Base-by-base conservation (phyloP, 2,329 filamentous ascomycete species). In the Ophiosphaerella korrae region DNA sequence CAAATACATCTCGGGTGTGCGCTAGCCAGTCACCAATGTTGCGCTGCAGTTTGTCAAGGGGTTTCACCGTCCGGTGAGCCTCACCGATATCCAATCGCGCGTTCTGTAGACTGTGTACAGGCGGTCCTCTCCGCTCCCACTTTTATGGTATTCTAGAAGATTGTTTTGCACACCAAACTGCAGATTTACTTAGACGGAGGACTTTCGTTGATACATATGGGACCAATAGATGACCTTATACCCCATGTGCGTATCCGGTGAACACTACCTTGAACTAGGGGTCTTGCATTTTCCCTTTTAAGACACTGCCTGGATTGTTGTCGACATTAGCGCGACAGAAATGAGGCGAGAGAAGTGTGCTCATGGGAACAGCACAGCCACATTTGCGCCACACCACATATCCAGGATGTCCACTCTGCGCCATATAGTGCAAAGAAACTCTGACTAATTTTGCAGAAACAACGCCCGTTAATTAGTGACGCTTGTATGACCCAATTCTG, bases 391-490 rank as follows among this genome's bases (percentile, higher is more conserved):
- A 49, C 53, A 41, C 21, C 41, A 8, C 26, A 7, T 29, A 7
- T 29, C 9, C 9, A 18, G 18, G 18, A 18, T 18, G 18, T 3
- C 18, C 18, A 29, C 9, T 7, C 9, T 29, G 5, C 26, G 26
- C 26, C 26, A 29, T 6, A 11, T 11, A 7, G 7, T 29, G 11
- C 26, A 29, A 29, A 6, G 26, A 29, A 8, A 11, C 26, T 29
- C 47, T 57, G 50, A 43, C 51, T 39, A 16, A 31, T 38, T 52
- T 33, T 52, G 50, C 37, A 47, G 13, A 47, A 53, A 43, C 18
- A 41, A 42, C 42, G 37, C 46, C 34, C 26, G 8, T 29, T 29
- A 29, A 51, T 44, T 44, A 21, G 48, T 51, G 42, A 51, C 35
- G 42, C 26, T 34, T 9, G 24, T 42, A 39, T 48, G 48, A 57